phyloP scores from a whole-genome alignment of 805 yeast species.

The Allodekkera sacchari region DNA sequence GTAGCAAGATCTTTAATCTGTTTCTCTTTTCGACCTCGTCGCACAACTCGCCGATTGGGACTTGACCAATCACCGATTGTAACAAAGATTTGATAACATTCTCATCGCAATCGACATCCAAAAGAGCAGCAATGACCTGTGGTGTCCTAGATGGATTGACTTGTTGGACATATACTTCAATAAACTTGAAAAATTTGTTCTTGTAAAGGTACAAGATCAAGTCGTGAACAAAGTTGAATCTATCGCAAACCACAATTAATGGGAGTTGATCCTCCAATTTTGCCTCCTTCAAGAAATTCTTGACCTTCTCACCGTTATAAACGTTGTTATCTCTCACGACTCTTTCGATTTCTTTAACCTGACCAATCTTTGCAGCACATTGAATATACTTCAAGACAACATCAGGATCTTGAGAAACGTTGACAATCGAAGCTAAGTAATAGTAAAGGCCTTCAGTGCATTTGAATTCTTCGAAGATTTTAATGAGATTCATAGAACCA shows the following conservation, averaged over 20 bases:
- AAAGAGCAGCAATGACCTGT: slow-evolving; percentile 89
- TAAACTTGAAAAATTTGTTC: slow-evolving; percentile 90
- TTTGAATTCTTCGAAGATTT: slow-evolving; percentile 88
- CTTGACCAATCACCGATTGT: slow-evolving; percentile 85
- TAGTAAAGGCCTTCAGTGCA: slow-evolving; percentile 91
- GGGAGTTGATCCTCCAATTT: slow-evolving; percentile 93
- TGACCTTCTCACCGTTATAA: slow-evolving; percentile 94
- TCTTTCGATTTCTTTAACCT: slow-evolving; percentile 90
- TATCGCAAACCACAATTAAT: slow-evolving; percentile 91
- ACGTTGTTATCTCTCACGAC: slow-evolving; percentile 89
- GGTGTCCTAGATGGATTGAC: slow-evolving; percentile 95
- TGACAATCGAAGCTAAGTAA: slow-evolving; percentile 87
- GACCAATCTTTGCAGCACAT: slow-evolving; percentile 86
- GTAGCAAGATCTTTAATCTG: slow-evolving; percentile 82
- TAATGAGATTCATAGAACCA: slow-evolving; percentile 78
- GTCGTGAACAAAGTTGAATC: slow-evolving; percentile 87
- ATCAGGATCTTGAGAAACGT: slow-evolving; percentile 86
- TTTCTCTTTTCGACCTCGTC: slow-evolving; percentile 95
- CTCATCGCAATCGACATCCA: slow-evolving; percentile 98
- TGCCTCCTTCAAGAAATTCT: slow-evolving; percentile 93
- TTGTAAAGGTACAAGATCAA: slow-evolving; percentile 88
- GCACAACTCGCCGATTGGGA: slow-evolving; percentile 83
- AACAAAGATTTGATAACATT: slow-evolving; percentile 71
- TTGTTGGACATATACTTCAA: slow-evolving; percentile 96
- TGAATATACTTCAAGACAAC: slow-evolving; percentile 95